Percentiles rank a stretch among this genome's conserved stretches.
phyloP scores from a whole-genome alignment of 495 filamentous ascomycete species.

The Haplographium delicatum region DNA sequence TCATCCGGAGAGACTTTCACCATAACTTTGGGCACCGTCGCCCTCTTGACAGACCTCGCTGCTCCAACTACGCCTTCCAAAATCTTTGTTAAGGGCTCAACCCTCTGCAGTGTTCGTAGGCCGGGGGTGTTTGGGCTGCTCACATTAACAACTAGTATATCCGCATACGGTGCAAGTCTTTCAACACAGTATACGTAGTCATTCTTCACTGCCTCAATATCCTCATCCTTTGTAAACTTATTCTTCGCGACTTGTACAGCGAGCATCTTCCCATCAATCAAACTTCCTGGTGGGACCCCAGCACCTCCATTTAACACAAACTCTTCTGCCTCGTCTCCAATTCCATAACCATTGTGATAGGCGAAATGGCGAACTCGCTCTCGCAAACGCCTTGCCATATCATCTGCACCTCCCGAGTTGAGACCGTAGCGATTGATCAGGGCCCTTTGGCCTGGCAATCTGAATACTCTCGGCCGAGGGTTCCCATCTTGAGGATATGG shows the following conservation, averaged over 20 bases:
- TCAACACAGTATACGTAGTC: conserved; percentile 89
- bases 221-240: conserved; percentile 74
- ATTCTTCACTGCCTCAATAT: conserved; percentile 73
- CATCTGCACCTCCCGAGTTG: conserved; percentile 84
- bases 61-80: conserved; percentile 77
- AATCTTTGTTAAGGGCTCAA: conserved; percentile 73
- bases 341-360: conserved; percentile 57
- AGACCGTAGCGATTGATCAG: conserved; percentile 95
- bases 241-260: conserved; percentile 99
- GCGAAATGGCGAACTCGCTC: conserved; percentile 75
- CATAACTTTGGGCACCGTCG: conserved; percentile 78
- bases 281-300: conserved; percentile 61
- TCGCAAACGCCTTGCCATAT: conserved; percentile 73
- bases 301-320: conserved; percentile 67
- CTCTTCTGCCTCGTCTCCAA: conserved; percentile 57
- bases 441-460: conserved; percentile 71
- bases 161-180: conserved; percentile 75
- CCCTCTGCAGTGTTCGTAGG: conserved; percentile 74
- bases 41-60: conserved; percentile 58
- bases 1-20: conserved; percentile 97
- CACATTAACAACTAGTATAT: conserved; percentile 94
- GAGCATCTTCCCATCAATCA: conserved; percentile 68
- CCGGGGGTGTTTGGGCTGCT: conserved; percentile 95
- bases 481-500: conserved; percentile 83
- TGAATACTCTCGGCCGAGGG: conserved; percentile 79